A percentile compares a stretch with the other conserved stretches of the same genome.
Conservation (phyloP, 805 yeast genomes). For the Teunomyces stri region DNA sequence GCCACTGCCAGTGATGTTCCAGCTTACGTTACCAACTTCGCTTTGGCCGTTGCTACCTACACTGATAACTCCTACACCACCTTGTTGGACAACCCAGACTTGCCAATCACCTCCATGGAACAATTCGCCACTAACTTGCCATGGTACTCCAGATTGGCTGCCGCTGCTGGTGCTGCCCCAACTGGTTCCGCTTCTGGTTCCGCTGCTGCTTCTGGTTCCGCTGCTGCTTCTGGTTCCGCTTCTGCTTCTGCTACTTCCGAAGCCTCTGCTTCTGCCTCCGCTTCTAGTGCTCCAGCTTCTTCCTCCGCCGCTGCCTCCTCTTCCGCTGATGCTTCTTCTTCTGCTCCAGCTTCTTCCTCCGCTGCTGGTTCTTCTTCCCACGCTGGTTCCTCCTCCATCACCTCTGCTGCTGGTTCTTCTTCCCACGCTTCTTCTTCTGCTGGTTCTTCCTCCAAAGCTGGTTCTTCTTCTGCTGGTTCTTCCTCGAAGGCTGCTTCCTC, state of each 20-base stretch:
- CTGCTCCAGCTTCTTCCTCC: slow-evolving; percentile 4
- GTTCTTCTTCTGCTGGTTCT: slow-evolving; percentile 9
- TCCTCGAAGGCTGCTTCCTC: slow-evolving; percentile 10
- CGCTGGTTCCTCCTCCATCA: not conserved
- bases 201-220: slow-evolving; percentile 13
- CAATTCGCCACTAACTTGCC: slow-evolving; percentile 36
- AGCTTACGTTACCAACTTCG: slow-evolving; percentile 28
- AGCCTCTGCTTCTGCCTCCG: slow-evolving; percentile 6
- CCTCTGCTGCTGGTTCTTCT: not conserved
- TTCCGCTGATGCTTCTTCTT: slow-evolving; percentile 3
- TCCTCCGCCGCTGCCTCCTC: slow-evolving; percentile 11
- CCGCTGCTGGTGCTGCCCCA: slow-evolving; percentile 6
- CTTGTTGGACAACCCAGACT: slow-evolving; percentile 25
- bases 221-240: slow-evolving; percentile 11
- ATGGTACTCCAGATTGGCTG: slow-evolving; percentile 30
- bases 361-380: not conserved
- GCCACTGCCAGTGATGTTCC: slow-evolving; percentile 25
- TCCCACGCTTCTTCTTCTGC: slow-evolving; percentile 6
- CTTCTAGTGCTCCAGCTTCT: slow-evolving; percentile 7
- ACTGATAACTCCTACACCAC: slow-evolving; percentile 47
- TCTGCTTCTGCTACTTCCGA: slow-evolving; percentile 16
- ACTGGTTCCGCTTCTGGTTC: slow-evolving; percentile 9
- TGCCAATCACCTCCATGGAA: slow-evolving; percentile 23
- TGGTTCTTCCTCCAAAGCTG: not conserved
- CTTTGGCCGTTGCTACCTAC: slow-evolving; percentile 33